Base-by-base conservation (phyloP, 2,329 filamentous ascomycete genomes). In the Colletotrichum chlorophyti region DNA sequence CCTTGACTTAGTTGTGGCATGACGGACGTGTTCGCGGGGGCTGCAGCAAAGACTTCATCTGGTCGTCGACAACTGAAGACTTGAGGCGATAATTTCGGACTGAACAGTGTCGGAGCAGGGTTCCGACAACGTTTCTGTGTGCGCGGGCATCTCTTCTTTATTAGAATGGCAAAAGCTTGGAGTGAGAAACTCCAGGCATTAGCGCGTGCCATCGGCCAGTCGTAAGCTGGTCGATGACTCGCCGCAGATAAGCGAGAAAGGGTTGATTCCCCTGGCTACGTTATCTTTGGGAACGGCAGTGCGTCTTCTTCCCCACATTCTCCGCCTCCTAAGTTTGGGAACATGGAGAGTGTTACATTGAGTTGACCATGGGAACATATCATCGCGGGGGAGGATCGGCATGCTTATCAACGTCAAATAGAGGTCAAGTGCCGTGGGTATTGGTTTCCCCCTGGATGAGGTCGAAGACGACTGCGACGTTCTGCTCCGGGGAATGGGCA, bases 1-100 rank as follows among this genome's bases (percentile, higher is more conserved):
- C 53, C 60, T 17, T 62, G 60, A 43, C 37, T 59, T 17, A 49
- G 27, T 48, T 61, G 54, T 10, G 59, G 54, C 59, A 61, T 61
- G 43, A 19, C 40, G 53, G 23, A 49, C 8, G n/a, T n/a, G 26
- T 27, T 32, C n/a, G 53, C 49, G 15, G 15, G 21, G 34, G 49
- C 53, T 29, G 19, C 6, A n/a, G 38, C 38, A n/a, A 38, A 15
- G 6, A 14, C 27, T 53, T 51, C 53, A 58, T 53, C 32, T 53
- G 38, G 48, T 23, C 21, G 15, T 29, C 26, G 23, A 3, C 38
- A 29, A 31, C 31, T 31, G 21, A 24, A 15, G 42, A n/a, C n/a
- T 48, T 23, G 21, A 27, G 21, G 43, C 38, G 17, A 46, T 12
- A 14, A 19, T 19, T 53, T 37, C 7, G 42, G 29, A 26, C 26